Conservation (phyloP, 1,284 basidiomycete genomes). For the Microstroma glucosiphilum region DNA sequence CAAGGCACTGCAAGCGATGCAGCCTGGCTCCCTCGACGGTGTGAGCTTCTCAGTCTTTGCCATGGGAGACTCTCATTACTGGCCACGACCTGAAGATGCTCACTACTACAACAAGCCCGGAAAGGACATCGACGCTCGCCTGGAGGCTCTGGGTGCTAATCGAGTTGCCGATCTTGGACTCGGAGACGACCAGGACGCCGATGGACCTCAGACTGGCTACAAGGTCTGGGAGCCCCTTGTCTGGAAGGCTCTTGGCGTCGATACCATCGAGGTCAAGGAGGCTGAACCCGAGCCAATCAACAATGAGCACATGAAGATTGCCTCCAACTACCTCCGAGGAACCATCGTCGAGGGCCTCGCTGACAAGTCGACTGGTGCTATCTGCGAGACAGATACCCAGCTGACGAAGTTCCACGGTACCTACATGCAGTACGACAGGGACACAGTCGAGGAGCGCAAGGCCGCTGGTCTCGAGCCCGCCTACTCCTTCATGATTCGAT, state of each 20-base stretch:
- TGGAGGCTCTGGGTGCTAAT: constrained; percentile 41
- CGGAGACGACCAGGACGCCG: constrained; percentile 95
- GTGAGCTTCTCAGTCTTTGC: constrained; percentile 66
- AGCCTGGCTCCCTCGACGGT: constrained; percentile 50
- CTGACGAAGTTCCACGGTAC: constrained; percentile 95
- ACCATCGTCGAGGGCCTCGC: constrained; percentile 84
- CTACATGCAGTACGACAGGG: constrained; percentile 72
- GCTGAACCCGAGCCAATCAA: constrained; percentile 94
- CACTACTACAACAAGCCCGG: constrained; percentile 97
- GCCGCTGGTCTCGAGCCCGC: constrained; percentile 90
- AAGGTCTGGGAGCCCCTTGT: constrained; percentile 84
- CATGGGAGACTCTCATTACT: constrained; percentile 98
- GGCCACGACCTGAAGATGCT: constrained; percentile 91
- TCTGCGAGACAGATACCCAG: constrained; percentile 83
- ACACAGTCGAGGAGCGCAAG: constrained; percentile 92
- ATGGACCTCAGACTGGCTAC: constrained; percentile 93
- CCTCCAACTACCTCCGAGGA: constrained; percentile 85
- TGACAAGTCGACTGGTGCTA: constrained; percentile 79
- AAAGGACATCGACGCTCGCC: constrained; percentile 76
- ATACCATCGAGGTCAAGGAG: constrained; percentile 79
- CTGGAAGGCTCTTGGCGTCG: constrained; percentile 93
- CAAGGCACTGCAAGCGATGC: constrained; percentile 63
- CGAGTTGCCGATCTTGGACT: constrained; percentile 58
- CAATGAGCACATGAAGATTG: constrained; percentile 99
- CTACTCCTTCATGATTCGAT: constrained; percentile 97